phyloP scores from a whole-genome alignment of 805 yeast genomes.

The Torulaspora maleeae region DNA sequence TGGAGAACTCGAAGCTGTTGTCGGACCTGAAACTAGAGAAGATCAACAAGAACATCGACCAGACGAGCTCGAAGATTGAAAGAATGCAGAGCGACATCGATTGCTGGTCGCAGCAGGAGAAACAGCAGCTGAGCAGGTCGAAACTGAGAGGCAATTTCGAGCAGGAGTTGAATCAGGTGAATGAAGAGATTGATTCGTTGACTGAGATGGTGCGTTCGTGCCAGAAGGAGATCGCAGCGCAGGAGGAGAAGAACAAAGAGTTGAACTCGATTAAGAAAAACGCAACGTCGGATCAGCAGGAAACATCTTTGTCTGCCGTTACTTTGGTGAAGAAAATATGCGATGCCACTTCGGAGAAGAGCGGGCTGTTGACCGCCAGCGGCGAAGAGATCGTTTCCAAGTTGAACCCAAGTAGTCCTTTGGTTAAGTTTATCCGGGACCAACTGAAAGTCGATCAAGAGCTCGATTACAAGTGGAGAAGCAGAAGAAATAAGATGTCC shows the following conservation, averaged over 20 bases:
- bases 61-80: conserved; percentile 20
- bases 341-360: conserved; percentile 24
- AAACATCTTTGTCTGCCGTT: conserved; percentile 2
- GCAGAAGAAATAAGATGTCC: conserved; percentile 17
- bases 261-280: conserved; percentile 22
- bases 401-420: conserved; percentile 21
- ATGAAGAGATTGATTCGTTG: conserved; percentile 12
- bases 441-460: conserved; percentile 27
- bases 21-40: conserved; percentile 32
- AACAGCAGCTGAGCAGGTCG: conserved; percentile 16
- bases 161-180: conserved; percentile 8
- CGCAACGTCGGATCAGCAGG: conserved; percentile 5
- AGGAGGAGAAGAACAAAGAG: conserved; percentile 25
- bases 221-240: conserved; percentile 21
- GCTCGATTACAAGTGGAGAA: conserved; percentile 26
- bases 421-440: conserved; percentile 25
- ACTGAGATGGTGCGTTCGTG: conserved; percentile 11
- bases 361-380: conserved; percentile 24
- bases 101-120: conserved; percentile 25
- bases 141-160: conserved; percentile 16
- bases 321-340: conserved; percentile 22
- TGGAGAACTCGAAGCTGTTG: conserved; percentile 33
- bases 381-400: conserved; percentile 28
- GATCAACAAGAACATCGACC: conserved; percentile 27
- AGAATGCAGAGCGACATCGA: conserved; percentile 32